Evolutionary conservation across 192 early-diverging fungal species (phyloP).

Genomic region (Coemansia sp.): DNA sequence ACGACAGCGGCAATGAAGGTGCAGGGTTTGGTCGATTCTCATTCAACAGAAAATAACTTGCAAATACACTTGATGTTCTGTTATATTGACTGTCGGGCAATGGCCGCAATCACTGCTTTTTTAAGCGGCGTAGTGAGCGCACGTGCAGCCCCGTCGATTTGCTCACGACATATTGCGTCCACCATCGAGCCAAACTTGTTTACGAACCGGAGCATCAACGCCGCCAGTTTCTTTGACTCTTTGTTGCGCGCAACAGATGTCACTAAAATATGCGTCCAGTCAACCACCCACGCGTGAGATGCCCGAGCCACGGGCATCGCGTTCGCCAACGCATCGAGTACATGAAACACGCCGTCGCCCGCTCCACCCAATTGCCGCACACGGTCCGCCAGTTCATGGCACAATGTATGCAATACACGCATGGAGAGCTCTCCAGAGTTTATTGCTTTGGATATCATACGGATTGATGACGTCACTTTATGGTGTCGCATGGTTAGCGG

Average conservation of each 20-base stretch:
- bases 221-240: slow-evolving; percentile 36
- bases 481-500: background rate
- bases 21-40: slow-evolving; percentile 30
- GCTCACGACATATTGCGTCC: slow-evolving; percentile 14
- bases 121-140: slow-evolving; percentile 32
- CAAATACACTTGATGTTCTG: background rate
- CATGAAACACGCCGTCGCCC: slow-evolving; percentile 17
- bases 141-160: slow-evolving; percentile 20
- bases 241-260: slow-evolving; percentile 1
- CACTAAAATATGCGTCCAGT: slow-evolving; percentile 27
- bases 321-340: slow-evolving; percentile 30
- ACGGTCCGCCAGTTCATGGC: slow-evolving; percentile 9
- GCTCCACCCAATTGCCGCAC: background rate
- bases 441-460: slow-evolving; percentile 30
- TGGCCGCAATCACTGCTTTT: slow-evolving; percentile 24
- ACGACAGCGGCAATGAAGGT: background rate
- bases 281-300: slow-evolving; percentile 9
- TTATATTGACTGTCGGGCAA: no score
- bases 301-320: slow-evolving; percentile 11
- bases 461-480: background rate
- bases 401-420: slow-evolving; percentile 12
- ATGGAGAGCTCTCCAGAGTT: slow-evolving; percentile 21
- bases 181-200: slow-evolving; percentile 39
- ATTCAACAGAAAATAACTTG: slow-evolving; percentile 12
- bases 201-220: slow-evolving; percentile 38